These are phyloP conservation scores for Triticum monococcum DNA, from an alignment of 176 grass and related monocot genomes.

Conservation along the genomic window DNA sequence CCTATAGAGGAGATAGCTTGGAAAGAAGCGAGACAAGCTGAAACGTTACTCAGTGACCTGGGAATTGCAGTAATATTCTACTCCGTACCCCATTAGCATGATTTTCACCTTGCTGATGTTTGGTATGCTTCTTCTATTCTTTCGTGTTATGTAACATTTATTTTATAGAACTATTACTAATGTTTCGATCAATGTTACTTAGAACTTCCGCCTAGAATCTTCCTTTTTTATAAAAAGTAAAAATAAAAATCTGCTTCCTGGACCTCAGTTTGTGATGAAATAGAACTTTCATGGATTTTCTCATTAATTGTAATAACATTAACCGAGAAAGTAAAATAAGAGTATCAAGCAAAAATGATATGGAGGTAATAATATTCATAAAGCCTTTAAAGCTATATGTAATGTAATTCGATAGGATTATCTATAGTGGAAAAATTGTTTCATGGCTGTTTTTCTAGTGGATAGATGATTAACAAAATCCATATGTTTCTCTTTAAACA, in stretches of 20 bases:
- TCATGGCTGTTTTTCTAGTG: neutral
- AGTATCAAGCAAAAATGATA: neutral
- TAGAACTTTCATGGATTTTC: neutral
- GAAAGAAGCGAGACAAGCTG: conserved; percentile 79
- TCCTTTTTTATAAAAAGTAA: neutral
- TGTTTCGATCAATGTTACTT: neutral
- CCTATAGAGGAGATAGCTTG: conserved; percentile 93
- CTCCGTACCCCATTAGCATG: conserved; percentile 15
- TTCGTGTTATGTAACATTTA: neutral
- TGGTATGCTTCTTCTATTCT: conserved; percentile 6
- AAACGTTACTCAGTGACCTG: conserved; percentile 64
- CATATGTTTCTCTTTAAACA: neutral
- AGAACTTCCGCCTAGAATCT: neutral
- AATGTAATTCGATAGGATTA: neutral
- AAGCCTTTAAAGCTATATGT: neutral
- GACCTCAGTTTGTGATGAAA: neutral
- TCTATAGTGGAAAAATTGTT: neutral
- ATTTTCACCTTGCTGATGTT: conserved; percentile 11
- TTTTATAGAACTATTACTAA: neutral
- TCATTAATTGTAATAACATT: neutral
- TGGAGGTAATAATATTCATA: neutral
- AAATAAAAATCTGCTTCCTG: neutral
- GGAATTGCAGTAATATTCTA: conserved; percentile 78
- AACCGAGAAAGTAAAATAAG: neutral
- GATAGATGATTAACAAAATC: neutral